Conservation (phyloP, 306 rosid species). For the Vigna angularis region DNA sequence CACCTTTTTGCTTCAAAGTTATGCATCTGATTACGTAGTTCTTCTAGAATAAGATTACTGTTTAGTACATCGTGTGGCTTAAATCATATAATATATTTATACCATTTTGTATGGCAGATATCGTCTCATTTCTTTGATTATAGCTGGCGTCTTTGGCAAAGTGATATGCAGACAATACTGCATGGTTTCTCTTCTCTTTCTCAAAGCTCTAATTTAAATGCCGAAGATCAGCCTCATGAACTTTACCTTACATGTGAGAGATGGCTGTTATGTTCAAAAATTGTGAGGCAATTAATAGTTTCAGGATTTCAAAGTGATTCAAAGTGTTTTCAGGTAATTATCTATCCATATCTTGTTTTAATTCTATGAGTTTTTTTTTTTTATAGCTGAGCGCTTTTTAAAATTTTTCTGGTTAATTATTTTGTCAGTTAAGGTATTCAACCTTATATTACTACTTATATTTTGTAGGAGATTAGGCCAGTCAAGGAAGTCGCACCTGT, state of each 20-base stretch:
- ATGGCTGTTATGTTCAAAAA: conserved; percentile 91
- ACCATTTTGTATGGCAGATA: conserved; percentile 71
- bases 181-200: conserved; percentile 81
- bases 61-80: conserved; percentile 20
- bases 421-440: conserved; percentile 4
- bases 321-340: conserved; percentile 79
- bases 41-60: conserved; percentile 33
- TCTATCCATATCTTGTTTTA: conserved; percentile 28
- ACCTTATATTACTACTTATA: conserved; percentile 29
- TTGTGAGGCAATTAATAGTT: conserved; percentile 78
- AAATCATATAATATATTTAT: conserved; percentile 31
- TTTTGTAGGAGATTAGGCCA: conserved; percentile 83
- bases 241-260: conserved; percentile 89
- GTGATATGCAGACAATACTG: conserved; percentile 80
- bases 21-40: conserved; percentile 23
- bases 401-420: conserved; percentile 21
- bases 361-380: conserved; percentile 18
- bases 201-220: conserved; percentile 66
- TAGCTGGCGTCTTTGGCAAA: conserved; percentile 97
- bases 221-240: conserved; percentile 72
- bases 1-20: conserved; percentile 14
- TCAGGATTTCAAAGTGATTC: conserved; percentile 97
- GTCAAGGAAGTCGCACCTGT: conserved; percentile 92
- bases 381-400: conserved; percentile 21
- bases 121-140: conserved; percentile 89